phyloP scores from a whole-genome alignment of 164 flowering plant genomes.

The Nelumbo lutea region DNA sequence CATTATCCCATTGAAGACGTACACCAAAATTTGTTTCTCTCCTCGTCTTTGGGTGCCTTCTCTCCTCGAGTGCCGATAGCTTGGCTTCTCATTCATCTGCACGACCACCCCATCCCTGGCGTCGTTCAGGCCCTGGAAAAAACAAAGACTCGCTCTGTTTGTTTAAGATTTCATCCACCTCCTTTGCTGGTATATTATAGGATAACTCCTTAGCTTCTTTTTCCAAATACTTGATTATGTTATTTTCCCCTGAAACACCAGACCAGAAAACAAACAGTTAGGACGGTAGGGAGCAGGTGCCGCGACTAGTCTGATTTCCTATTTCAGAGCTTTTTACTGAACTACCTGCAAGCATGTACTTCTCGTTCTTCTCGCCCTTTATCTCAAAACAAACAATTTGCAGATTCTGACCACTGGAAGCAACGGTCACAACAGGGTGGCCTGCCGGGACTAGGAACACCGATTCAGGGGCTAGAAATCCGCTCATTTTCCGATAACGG shows the following conservation, averaged over 20 bases:
- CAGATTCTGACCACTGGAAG: conserved; percentile 40
- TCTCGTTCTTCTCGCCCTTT: conserved; percentile 35
- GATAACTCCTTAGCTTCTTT: conserved; percentile 49
- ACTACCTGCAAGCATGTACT: conserved; percentile 45
- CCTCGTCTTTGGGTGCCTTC: no score
- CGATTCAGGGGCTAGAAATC: conserved; percentile 24
- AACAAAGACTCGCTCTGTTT: conserved; percentile 15
- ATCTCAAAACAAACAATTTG: conserved; percentile 50
- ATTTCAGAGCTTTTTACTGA: background rate
- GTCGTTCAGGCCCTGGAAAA: conserved; percentile 17
- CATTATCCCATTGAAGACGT: no score
- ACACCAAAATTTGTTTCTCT: no score
- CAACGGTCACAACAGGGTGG: conserved; percentile 48
- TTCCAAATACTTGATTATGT: conserved; percentile 33
- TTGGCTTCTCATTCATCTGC: background rate
- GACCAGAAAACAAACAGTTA: background rate
- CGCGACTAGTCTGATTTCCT: background rate
- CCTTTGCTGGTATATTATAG: conserved; percentile 22
- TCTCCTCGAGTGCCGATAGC: no score
- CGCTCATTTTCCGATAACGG: conserved; percentile 20
- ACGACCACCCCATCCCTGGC: conserved; percentile 9
- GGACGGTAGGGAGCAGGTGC: no score
- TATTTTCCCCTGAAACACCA: conserved; percentile 29
- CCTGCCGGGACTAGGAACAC: conserved; percentile 46
- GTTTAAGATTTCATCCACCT: conserved; percentile 25